Evolutionary conservation across 2,329 filamentous ascomycete genomes (phyloP), one percentile per base, ranked within the genome.

Genomic region (Exophiala oligosperma): DNA sequence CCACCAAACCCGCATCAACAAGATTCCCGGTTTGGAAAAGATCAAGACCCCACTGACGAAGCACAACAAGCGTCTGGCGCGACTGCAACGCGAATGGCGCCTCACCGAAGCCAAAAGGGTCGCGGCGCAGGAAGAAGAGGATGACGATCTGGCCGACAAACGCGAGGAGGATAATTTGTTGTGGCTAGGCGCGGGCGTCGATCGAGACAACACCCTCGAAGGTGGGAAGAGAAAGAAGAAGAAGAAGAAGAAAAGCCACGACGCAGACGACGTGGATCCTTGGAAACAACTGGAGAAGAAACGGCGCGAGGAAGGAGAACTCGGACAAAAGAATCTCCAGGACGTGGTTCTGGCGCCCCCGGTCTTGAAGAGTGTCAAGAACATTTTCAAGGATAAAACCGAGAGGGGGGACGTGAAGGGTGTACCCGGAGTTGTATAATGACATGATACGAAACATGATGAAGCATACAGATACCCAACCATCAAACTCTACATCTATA

Each of bases 121-220:
- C 67, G 90, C 90, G 69, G 81, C 91, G 64, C 91, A 92, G 71
- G 87, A 88, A 46, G 90, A 93, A 66, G 92, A 89, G 82, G 79
- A 82, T 53, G 77, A 84, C 64, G 86, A 87, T 51, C 79, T 84
- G 66, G 83, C 82, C 54, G 85, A 88, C 47, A 80, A 83, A 54
- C 78, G 83, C 68, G 72, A 79, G 50, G 87, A 90, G 51, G 84
- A 87, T 59, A 74, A 84, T 50, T 85, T 88, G 67, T 76, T 83
- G 41, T 85, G 84, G 65, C 85, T 87, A 56, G 84, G 85, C 53
- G 76, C 55, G 12, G 59, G 59, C 7, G 52, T 77, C 21, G 86
- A 88, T 61, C 72, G 23, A 2, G 47, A 43, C 21, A 37, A 37
- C 14, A 9, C 9, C 3, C 9, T 14, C 43, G 51, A 23, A 8